phyloP scores from a whole-genome alignment of 2,329 filamentous ascomycete genomes.

The Paecilomyces dactylethromorphus region DNA sequence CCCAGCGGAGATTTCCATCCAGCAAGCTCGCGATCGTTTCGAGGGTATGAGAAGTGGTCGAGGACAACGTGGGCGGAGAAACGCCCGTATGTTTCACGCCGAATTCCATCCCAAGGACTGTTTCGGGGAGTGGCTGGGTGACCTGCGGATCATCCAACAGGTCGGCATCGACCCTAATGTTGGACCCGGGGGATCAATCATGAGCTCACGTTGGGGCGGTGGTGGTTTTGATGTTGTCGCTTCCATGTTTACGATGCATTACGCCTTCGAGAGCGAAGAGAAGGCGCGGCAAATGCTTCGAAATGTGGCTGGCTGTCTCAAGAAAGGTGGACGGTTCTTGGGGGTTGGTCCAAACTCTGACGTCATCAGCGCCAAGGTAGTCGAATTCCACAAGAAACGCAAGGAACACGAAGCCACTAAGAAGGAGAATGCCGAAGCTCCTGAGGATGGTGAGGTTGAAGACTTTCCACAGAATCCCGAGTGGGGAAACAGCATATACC shows the following conservation, averaged over 20 bases:
- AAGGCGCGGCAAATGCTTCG: slow-evolving; percentile 88
- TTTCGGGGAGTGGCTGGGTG: slow-evolving; percentile 75
- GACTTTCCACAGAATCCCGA: slow-evolving; percentile 60
- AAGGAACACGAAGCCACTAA: slow-evolving; percentile 37
- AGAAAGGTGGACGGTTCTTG: slow-evolving; percentile 90
- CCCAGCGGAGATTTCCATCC: slow-evolving; percentile 84
- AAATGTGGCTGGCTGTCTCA: slow-evolving; percentile 83
- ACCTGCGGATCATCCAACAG: slow-evolving; percentile 72
- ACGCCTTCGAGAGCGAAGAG: slow-evolving; percentile 87
- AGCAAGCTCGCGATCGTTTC: slow-evolving; percentile 83
- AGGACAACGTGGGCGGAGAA: slow-evolving; percentile 46
- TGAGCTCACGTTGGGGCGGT: slow-evolving; percentile 59
- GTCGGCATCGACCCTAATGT: slow-evolving; percentile 78
- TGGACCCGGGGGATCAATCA: slow-evolving; percentile 48
- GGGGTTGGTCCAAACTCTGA: slow-evolving; percentile 97
- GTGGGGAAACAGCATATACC: slow-evolving; percentile 93
- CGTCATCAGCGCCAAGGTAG: slow-evolving; percentile 73
- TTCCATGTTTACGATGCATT: slow-evolving; percentile 99
- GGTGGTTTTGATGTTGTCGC: slow-evolving; percentile 92
- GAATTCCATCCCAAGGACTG: slow-evolving; percentile 90
- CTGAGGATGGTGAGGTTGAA: slow-evolving; percentile 45
- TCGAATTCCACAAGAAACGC: slow-evolving; percentile 60
- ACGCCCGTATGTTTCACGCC: slow-evolving; percentile 65
- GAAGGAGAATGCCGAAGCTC: slow-evolving; percentile 28
- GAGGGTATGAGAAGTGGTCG: slow-evolving; percentile 58